Percentiles rank a stretch among this genome's conserved stretches.
These are phyloP conservation scores for Aphanocladium album DNA, from an alignment of 2,329 filamentous ascomycete genomes.

Conservation along the genomic window DNA sequence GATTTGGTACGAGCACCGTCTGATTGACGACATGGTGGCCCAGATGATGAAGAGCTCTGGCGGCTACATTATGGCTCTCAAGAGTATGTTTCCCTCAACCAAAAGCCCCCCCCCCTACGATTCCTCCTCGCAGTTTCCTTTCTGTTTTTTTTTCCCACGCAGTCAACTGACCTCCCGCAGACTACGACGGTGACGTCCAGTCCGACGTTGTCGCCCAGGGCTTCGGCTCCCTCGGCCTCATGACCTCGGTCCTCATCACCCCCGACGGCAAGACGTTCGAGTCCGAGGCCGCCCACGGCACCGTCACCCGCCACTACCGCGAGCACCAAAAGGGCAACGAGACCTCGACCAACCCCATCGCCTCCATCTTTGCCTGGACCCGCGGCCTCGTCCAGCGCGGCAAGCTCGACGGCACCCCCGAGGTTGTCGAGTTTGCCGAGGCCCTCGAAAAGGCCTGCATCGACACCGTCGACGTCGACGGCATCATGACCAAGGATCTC, in stretches of 20 bases:
- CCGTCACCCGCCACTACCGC: constrained; percentile 96
- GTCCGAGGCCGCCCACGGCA: constrained; percentile 95
- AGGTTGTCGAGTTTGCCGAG: constrained; percentile 87
- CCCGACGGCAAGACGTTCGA: constrained; percentile 96
- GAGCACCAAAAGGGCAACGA: constrained; percentile 98
- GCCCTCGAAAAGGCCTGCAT: constrained; percentile 87
- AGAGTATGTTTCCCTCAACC: constrained; percentile 69
- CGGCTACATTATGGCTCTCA: constrained; percentile 95
- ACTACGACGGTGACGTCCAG: constrained; percentile 98
- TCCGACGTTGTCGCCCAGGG: constrained; percentile 98
- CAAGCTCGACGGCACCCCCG: constrained; percentile 86
- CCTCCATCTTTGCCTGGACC: constrained; percentile 98
- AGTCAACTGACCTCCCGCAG: constrained; percentile 39
- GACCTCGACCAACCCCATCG: constrained; percentile 97
- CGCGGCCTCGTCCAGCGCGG: constrained; percentile 90
- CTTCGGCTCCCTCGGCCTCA: constrained; percentile 94
- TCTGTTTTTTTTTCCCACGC: neutral
- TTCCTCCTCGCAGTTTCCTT: neutral
- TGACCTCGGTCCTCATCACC: constrained; percentile 96
- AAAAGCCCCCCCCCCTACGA: neutral
- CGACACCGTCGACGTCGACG: constrained; percentile 88
- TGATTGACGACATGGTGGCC: constrained; percentile 99
- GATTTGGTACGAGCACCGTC: constrained; percentile 98
- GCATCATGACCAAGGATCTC: constrained; percentile 98
- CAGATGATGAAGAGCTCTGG: constrained; percentile 99